A percentile compares a stretch with the other conserved stretches of the same genome.
Conservation (phyloP, 257 asterid genomes). For the Nicotiana benthamiana region DNA sequence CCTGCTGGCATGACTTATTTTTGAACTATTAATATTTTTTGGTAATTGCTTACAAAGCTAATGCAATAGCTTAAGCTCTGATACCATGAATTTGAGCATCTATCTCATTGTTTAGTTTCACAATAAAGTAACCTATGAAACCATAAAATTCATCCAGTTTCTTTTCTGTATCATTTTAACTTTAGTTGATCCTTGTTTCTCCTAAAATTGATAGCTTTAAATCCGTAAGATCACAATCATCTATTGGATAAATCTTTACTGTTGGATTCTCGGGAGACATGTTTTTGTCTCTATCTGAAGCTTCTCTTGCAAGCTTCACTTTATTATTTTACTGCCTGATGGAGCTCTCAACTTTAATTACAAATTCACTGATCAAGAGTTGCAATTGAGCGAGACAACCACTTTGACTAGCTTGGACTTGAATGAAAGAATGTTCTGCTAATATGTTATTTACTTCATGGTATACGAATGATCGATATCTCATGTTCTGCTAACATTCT, state of each 20-base stretch:
- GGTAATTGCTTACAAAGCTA: not conserved
- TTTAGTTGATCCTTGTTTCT: not conserved
- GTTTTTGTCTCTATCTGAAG: not conserved
- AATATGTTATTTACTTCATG: not conserved
- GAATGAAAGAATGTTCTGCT: not conserved
- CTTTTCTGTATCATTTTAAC: not conserved
- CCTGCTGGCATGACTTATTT: not conserved
- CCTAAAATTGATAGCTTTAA: not conserved
- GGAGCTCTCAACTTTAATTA: not conserved
- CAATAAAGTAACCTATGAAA: not conserved
- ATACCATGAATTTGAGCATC: not conserved
- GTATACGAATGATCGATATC: too few species aligned
- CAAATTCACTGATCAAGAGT: not conserved
- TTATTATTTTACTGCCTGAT: not conserved
- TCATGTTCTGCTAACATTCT: not conserved
- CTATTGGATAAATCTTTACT: not conserved
- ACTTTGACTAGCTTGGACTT: not conserved
- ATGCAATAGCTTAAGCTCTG: not conserved
- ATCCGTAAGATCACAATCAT: not conserved
- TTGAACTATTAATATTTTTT: not conserved
- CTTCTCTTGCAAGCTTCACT: not conserved
- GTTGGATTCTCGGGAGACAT: not conserved
- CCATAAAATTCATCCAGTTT: not conserved
- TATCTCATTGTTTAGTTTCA: not conserved
- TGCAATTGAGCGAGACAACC: not conserved